Conservation (phyloP, 1,284 basidiomycete genomes). For the Paramarasmius palmivorus region DNA sequence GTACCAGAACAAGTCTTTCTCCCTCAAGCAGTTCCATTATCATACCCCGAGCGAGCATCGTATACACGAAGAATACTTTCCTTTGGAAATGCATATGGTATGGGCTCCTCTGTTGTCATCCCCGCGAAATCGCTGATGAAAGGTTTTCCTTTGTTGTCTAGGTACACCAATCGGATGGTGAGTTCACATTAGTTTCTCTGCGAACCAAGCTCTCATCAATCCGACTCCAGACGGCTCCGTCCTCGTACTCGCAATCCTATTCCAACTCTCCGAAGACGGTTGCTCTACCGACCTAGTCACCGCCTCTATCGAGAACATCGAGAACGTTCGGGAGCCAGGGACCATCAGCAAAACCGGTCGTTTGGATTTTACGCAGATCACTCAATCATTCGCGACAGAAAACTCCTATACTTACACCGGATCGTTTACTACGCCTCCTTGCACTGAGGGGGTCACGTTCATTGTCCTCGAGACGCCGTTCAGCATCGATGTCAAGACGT, state of each 20-base stretch:
- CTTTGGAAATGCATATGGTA: conserved; percentile 15
- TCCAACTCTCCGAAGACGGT: neutral
- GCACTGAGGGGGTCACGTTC: conserved; percentile 9
- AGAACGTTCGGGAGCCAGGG: neutral
- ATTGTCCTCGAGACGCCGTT: neutral
- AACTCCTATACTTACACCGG: conserved; percentile 4
- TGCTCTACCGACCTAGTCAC: neutral
- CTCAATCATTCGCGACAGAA: neutral
- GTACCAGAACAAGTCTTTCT: conserved; percentile 5
- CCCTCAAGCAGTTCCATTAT: conserved; percentile 13
- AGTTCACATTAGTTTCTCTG: neutral
- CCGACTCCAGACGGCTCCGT: neutral
- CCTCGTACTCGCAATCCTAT: conserved; percentile 4
- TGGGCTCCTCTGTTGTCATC: too few relatives aligned
- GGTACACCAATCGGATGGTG: conserved; percentile 6
- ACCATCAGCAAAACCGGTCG: neutral
- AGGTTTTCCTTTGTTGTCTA: neutral
- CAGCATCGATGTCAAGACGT: neutral
- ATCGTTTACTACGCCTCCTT: conserved; percentile 11
- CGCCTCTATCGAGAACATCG: neutral
- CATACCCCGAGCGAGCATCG: conserved; percentile 14
- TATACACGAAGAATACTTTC: conserved; percentile 10
- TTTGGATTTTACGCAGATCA: conserved; percentile 5
- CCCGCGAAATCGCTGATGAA: too few relatives aligned
- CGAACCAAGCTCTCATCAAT: neutral